Evolutionary conservation across 345 rosid genomes (phyloP).

Genomic region (Eucalyptus paniculata): DNA sequence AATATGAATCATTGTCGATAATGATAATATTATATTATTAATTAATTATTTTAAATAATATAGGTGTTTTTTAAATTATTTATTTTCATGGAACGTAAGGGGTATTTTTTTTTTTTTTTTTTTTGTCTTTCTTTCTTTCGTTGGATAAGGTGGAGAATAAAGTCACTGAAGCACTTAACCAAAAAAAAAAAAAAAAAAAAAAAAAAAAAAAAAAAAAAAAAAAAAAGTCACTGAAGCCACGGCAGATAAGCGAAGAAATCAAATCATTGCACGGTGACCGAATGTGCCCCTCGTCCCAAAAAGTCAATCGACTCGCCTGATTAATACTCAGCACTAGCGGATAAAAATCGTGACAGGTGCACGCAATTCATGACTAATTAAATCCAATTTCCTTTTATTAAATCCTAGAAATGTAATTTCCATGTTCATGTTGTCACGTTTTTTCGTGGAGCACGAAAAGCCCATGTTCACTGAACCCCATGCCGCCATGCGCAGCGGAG

Average conservation of each 20-base stretch:
- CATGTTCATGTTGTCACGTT: neutral
- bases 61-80: neutral
- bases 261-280: neutral
- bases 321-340: neutral
- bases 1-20: no score
- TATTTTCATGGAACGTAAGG: neutral
- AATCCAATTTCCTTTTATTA: neutral
- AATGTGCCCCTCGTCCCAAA: neutral
- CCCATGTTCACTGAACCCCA: neutral
- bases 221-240: neutral
- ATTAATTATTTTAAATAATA: neutral
- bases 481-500: neutral
- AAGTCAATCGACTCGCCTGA: neutral
- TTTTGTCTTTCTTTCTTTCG: neutral
- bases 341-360: neutral
- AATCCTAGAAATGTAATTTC: neutral
- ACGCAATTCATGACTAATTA: neutral
- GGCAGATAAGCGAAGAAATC: neutral
- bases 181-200: no score
- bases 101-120: no score
- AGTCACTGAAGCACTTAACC: neutral
- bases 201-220: no score
- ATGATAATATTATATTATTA: no score
- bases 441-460: neutral
- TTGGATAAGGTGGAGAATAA: neutral